A percentile compares a stretch with the other conserved stretches of the same genome.
These are phyloP conservation scores for Zopfochytrium polystomum DNA, from an alignment of 371 early-diverging fungal species.

Conservation along the genomic window DNA sequence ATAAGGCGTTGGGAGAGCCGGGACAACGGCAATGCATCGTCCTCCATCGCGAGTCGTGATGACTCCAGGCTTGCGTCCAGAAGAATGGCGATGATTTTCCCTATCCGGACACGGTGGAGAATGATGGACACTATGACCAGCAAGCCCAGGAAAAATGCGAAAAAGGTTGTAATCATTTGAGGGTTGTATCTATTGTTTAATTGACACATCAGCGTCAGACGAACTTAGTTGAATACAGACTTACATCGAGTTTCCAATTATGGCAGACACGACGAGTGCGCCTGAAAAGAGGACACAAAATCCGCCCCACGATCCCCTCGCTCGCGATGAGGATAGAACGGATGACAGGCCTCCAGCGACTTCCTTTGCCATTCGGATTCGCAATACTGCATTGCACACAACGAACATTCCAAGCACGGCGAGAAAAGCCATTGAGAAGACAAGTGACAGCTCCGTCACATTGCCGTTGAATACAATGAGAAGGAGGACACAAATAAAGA, in stretches of 20 bases:
- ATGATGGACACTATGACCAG: conserved; percentile 39
- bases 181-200: conserved; percentile 40
- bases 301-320: background rate
- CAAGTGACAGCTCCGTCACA: conserved; percentile 49
- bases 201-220: background rate
- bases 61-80: too few relatives aligned
- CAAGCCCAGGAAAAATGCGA: conserved; percentile 48
- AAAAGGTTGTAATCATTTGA: conserved; percentile 46
- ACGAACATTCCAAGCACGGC: conserved; percentile 48
- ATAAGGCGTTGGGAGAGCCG: too few relatives aligned
- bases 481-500: conserved; percentile 46
- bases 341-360: background rate
- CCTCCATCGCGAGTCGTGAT: too few relatives aligned
- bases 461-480: conserved; percentile 48
- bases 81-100: conserved; percentile 18
- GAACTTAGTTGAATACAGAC: background rate
- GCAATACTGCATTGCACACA: conserved; percentile 26
- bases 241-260: conserved; percentile 52
- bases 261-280: conserved; percentile 29
- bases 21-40: too few relatives aligned
- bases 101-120: conserved; percentile 49
- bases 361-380: conserved; percentile 12
- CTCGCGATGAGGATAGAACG: background rate
- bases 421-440: conserved; percentile 57
- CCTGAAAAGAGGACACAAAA: conserved; percentile 28